Evolutionary conservation across 2,329 filamentous ascomycete genomes (phyloP).

Genomic region (Hansfordia pulvinata): DNA sequence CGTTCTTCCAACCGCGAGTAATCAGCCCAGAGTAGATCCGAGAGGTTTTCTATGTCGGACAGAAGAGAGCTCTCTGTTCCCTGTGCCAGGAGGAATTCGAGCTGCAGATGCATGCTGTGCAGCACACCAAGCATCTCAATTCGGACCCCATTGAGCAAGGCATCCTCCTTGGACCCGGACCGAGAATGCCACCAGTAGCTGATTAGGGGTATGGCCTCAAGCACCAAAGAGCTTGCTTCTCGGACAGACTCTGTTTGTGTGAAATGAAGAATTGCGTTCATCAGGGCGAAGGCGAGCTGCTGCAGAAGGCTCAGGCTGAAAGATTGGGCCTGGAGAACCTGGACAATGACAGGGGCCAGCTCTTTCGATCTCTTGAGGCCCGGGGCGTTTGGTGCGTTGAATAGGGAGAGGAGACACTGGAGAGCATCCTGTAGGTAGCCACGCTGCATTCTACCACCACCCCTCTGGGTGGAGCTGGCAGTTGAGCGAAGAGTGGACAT

Average conservation of each 20-base stretch:
- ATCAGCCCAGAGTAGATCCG: constrained; percentile 61
- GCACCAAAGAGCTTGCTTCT: constrained; percentile 45
- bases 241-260: constrained; percentile 55
- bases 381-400: constrained; percentile 55
- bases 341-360: constrained; percentile 41
- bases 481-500: constrained; percentile 17
- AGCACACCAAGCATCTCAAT: constrained; percentile 69
- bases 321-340: constrained; percentile 45
- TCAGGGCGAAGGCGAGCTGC: constrained; percentile 57
- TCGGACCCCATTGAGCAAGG: constrained; percentile 48
- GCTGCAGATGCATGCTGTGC: constrained; percentile 48
- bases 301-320: constrained; percentile 50
- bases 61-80: constrained; percentile 23
- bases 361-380: constrained; percentile 39
- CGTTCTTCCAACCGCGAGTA: constrained; percentile 61
- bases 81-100: constrained; percentile 40
- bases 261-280: constrained; percentile 58
- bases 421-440: constrained; percentile 40
- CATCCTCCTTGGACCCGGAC: constrained; percentile 40
- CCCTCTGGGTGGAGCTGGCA: constrained; percentile 9
- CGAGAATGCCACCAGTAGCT: constrained; percentile 68
- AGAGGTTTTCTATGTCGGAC: constrained; percentile 46
- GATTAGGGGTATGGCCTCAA: constrained; percentile 55
- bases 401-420: constrained; percentile 50
- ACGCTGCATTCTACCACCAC: constrained; percentile 14